Conservation (phyloP, 495 filamentous ascomycete species). For the Clavariopsis aquatica region DNA sequence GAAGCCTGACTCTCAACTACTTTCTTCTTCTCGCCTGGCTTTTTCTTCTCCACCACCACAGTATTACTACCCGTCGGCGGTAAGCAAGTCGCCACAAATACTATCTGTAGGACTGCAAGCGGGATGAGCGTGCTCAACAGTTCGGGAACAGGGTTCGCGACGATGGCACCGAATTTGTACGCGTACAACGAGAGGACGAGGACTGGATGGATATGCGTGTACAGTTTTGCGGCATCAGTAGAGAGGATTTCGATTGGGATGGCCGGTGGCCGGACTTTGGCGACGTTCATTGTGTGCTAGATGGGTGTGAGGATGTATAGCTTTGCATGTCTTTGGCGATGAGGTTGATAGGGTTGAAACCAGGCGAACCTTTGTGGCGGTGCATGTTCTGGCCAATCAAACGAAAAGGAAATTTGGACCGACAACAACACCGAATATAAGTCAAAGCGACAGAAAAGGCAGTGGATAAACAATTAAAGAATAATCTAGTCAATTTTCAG, state of each 20-base stretch:
- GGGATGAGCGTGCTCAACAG: slow-evolving; percentile 63
- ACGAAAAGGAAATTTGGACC: too few species aligned
- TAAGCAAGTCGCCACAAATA: slow-evolving; percentile 71
- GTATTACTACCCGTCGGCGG: slow-evolving; percentile 56
- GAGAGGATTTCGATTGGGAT: slow-evolving; percentile 52
- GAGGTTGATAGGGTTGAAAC: too few species aligned
- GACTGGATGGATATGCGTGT: slow-evolving; percentile 64
- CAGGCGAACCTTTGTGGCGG: too few species aligned
- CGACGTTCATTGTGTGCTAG: neutral
- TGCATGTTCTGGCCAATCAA: too few species aligned
- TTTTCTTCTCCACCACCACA: slow-evolving; percentile 32
- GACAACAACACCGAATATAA: too few species aligned
- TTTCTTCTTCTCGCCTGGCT: slow-evolving; percentile 43
- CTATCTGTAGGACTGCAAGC: slow-evolving; percentile 64
- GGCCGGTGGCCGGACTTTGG: slow-evolving; percentile 29
- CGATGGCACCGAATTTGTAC: slow-evolving; percentile 64
- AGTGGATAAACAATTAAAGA: too few species aligned
- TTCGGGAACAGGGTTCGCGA: slow-evolving; percentile 68
- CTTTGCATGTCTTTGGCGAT: too few species aligned
- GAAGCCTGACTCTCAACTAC: slow-evolving; percentile 28
- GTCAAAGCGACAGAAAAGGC: too few species aligned
- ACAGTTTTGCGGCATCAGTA: slow-evolving; percentile 51
- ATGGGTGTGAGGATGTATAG: neutral
- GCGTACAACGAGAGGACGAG: slow-evolving; percentile 63
- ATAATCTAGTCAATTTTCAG: too few species aligned